Percentiles rank a stretch among this genome's conserved stretches.
phyloP scores from a whole-genome alignment of 2,329 filamentous ascomycete genomes.

The Pseudopyricularia cyperi region DNA sequence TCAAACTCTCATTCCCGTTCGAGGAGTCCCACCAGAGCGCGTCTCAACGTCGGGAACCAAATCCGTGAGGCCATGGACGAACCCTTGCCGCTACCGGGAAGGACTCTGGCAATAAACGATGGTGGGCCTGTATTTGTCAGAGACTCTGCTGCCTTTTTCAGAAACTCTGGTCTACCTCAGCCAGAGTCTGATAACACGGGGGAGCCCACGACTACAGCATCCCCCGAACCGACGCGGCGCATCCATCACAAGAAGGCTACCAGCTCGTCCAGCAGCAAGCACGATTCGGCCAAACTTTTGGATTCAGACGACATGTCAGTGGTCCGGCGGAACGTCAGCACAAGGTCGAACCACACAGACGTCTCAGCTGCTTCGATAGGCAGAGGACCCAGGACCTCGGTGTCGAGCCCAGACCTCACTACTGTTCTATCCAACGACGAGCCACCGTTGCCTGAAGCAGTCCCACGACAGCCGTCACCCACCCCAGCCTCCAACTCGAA shows the following conservation, averaged over 20 bases:
- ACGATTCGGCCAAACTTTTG: conserved; percentile 38
- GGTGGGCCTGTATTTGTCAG: conserved; percentile 18
- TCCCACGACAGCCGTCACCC: background rate
- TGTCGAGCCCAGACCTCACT: conserved; percentile 1
- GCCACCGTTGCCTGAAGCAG: background rate
- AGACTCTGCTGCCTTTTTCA: conserved; percentile 25
- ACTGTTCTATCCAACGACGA: background rate
- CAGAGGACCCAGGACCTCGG: background rate
- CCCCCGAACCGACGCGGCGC: background rate
- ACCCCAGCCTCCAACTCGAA: background rate
- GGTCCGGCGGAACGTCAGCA: background rate
- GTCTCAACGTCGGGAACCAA: conserved; percentile 15
- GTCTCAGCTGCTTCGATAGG: background rate
- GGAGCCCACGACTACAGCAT: conserved; percentile 11
- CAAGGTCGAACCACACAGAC: background rate
- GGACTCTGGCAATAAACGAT: conserved; percentile 7
- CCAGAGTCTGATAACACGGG: conserved; percentile 19
- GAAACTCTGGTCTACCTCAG: conserved; percentile 18
- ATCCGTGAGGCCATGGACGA: conserved; percentile 27
- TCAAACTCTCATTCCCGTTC: background rate
- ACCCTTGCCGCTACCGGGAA: conserved; percentile 15
- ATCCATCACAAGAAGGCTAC: conserved; percentile 11
- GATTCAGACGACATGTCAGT: conserved; percentile 13
- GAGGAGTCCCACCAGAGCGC: background rate
- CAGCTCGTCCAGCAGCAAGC: conserved; percentile 20